phyloP scores from a whole-genome alignment of 1,284 basidiomycete genomes.

The Puccinia horiana region DNA sequence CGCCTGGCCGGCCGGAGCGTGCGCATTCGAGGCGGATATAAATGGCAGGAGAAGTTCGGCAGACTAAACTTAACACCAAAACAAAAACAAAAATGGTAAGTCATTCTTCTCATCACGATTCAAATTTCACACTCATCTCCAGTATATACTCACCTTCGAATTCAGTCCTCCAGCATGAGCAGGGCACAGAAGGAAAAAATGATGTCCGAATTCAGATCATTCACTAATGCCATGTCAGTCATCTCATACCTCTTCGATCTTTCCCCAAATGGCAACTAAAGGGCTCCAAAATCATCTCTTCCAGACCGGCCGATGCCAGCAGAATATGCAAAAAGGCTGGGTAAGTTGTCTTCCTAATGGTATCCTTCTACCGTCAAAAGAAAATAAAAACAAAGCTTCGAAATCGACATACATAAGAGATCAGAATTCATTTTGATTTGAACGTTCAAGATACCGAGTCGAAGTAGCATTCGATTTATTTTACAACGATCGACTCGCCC shows the following conservation, averaged over 20 bases:
- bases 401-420: background rate
- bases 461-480: slow-evolving; percentile 44
- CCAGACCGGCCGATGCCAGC: slow-evolving; percentile 40
- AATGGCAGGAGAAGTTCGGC: too few species aligned
- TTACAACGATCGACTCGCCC: slow-evolving; percentile 34
- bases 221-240: slow-evolving; percentile 46
- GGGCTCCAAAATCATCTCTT: background rate
- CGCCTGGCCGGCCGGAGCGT: too few species aligned
- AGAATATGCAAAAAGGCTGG: slow-evolving; percentile 47
- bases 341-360: slow-evolving; percentile 12
- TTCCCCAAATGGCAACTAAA: background rate
- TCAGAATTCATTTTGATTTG: background rate
- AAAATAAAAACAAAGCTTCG: too few species aligned
- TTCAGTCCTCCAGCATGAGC: slow-evolving; percentile 3
- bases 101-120: background rate
- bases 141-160: background rate
- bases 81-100: background rate
- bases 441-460: slow-evolving; percentile 36
- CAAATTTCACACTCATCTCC: background rate
- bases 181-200: slow-evolving; percentile 42
- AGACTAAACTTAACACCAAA: too few species aligned
- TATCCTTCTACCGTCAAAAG: background rate
- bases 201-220: slow-evolving; percentile 36
- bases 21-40: too few species aligned
- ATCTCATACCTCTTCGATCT: background rate